Conservation (phyloP, 179 eudicot genomes). For the Sideroxylon spinosum region DNA sequence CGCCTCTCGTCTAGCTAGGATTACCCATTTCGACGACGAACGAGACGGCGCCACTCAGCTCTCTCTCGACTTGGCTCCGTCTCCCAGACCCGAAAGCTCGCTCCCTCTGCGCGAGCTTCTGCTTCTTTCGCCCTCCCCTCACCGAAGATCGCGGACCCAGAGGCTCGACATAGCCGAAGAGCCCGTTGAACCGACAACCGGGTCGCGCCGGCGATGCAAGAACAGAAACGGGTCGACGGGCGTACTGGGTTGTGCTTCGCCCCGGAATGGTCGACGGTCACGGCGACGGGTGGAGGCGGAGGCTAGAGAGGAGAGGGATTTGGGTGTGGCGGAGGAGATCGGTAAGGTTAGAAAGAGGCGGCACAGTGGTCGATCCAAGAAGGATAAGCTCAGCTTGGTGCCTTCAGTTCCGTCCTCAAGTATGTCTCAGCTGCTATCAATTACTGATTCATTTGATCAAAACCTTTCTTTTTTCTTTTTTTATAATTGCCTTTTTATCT, state of each 20-base stretch:
- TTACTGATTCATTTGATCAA: background rate
- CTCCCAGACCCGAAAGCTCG: slow-evolving; percentile 37
- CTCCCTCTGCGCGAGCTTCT: slow-evolving; percentile 60
- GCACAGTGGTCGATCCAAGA: slow-evolving; percentile 49
- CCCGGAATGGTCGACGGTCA: slow-evolving; percentile 51
- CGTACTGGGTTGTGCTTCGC: slow-evolving; percentile 43
- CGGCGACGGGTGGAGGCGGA: slow-evolving; percentile 59
- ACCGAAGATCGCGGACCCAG: slow-evolving; percentile 51
- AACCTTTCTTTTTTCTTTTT: too few species aligned
- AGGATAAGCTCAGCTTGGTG: slow-evolving; percentile 40
- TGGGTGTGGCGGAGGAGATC: slow-evolving; percentile 42
- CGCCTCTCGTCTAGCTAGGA: slow-evolving; percentile 52
- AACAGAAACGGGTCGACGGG: slow-evolving; percentile 31
- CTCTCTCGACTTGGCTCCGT: slow-evolving; percentile 48
- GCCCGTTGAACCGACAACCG: slow-evolving; percentile 20
- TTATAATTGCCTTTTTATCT: too few species aligned
- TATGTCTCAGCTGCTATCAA: slow-evolving; percentile 22
- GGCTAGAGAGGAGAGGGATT: slow-evolving; percentile 48
- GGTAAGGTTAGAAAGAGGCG: slow-evolving; percentile 52
- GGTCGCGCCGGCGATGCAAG: slow-evolving; percentile 44
- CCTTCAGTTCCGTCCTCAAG: slow-evolving; percentile 42
- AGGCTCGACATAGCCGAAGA: slow-evolving; percentile 54
- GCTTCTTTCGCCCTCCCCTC: slow-evolving; percentile 69
- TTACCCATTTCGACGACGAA: slow-evolving; percentile 26
- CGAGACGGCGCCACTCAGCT: slow-evolving; percentile 31